Evolutionary conservation across 768 basidiomycete genomes (phyloP), one percentile per base, ranked within the genome.

Genomic region (Austroboletus festivus): DNA sequence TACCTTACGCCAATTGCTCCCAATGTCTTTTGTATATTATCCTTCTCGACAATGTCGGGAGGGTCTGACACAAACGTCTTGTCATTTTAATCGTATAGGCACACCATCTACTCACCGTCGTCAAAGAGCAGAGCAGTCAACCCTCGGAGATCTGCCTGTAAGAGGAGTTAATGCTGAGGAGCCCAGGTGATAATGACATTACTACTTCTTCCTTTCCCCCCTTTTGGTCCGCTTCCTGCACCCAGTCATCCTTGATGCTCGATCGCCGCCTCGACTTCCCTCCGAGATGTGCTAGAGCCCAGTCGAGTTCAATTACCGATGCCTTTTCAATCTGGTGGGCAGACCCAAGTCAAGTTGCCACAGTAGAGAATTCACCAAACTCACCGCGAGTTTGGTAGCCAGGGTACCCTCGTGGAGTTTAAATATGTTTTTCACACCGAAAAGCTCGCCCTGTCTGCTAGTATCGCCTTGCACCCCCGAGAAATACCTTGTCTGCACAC

Each of bases 341-440:
- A n/a, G 18, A 18, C 50, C 16, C 4, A 37, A 6, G 5, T 33
- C 8, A n/a, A 19, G 7, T 18, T 37, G n/a, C 35, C 4, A 18
- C 35, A 19, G 10, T 7, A 13, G 4, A 15, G 12, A 37, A 13
- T 33, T 11, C 13, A 15, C 31, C 31, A 15, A 4, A 63, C 79
- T 49, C 70, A 89, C 89, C 50, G 82, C 77, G 65, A 78, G 75
- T 65, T 91, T 89, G 0, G 88, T 92, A 31, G 85, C 78, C 9
- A 85, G 70, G 15, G 74, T 81, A 50, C 74, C 72, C 58, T 89
- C 86, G 52, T 88, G 82, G 23, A 93, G 71, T 54, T 74, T 80
- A 69, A 94, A 93, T 30, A 94, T 89, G 56, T 94, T 94, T 60
- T 84, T 81, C 40, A 87, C 72, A 4, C 92, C 92, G 56, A 90